These are phyloP conservation scores for Epichloe sp. DNA, from an alignment of 2,329 filamentous ascomycete species.

Conservation along the genomic window DNA sequence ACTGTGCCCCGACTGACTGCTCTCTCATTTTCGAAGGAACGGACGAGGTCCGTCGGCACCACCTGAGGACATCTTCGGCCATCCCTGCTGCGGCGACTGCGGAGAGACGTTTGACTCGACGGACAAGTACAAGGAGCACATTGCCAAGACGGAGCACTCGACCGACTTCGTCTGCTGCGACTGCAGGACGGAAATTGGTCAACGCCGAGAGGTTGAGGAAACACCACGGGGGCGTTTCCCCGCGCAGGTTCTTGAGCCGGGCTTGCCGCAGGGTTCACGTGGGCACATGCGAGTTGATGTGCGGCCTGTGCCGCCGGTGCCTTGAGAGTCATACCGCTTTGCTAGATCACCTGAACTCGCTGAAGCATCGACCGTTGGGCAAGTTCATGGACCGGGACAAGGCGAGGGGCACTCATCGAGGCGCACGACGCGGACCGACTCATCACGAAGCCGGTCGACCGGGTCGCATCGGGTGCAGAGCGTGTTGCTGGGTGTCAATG, in stretches of 20 bases:
- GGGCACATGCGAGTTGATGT: not conserved
- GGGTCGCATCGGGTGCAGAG: not conserved
- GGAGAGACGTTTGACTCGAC: not conserved
- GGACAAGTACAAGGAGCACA: not conserved
- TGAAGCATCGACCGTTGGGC: slow-evolving; percentile 6
- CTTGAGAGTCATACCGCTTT: not conserved
- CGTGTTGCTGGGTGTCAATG: not conserved
- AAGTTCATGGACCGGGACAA: slow-evolving; percentile 4
- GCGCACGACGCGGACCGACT: slow-evolving; percentile 4
- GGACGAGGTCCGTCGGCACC: not conserved
- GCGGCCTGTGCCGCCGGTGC: not conserved
- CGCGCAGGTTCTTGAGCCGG: not conserved
- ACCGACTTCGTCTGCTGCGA: slow-evolving; percentile 5
- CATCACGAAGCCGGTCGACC: not conserved
- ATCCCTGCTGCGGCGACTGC: not conserved
- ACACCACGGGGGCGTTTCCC: not conserved
- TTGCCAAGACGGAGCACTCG: not conserved
- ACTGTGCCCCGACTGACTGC: not conserved
- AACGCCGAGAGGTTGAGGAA: not conserved
- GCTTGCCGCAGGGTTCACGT: not conserved
- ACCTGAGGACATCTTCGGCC: not conserved
- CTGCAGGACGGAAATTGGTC: slow-evolving; percentile 1
- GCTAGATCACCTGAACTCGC: slow-evolving; percentile 1
- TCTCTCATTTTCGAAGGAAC: not conserved
- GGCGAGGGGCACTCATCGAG: slow-evolving; percentile 3